Percentiles rank a stretch among this genome's conserved stretches.
phyloP scores from a whole-genome alignment of 2,329 filamentous ascomycete genomes.

The Thelonectria blattea region DNA sequence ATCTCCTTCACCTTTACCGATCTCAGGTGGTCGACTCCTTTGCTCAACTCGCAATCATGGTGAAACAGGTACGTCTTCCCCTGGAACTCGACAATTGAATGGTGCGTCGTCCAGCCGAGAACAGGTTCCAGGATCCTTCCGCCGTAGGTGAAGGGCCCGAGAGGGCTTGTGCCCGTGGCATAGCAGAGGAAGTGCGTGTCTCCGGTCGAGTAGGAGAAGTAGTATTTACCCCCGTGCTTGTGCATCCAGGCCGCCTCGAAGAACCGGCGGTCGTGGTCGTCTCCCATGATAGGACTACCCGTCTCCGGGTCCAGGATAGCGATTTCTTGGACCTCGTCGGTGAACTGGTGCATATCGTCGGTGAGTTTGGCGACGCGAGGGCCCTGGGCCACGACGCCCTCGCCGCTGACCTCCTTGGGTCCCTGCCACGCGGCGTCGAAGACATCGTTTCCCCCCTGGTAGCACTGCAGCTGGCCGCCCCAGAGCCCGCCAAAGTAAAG shows the following conservation, averaged over 20 bases:
- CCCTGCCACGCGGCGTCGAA: constrained; percentile 64
- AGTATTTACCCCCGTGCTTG: constrained; percentile 72
- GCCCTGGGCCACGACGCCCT: constrained; percentile 62
- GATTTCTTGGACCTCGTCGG: constrained; percentile 61
- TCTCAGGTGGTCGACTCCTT: constrained; percentile 72
- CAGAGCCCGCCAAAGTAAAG: constrained; percentile 79
- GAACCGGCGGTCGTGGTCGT: constrained; percentile 77
- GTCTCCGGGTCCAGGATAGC: constrained; percentile 68
- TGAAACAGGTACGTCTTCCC: constrained; percentile 78
- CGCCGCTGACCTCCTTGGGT: constrained; percentile 64
- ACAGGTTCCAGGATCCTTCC: constrained; percentile 78
- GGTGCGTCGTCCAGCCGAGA: constrained; percentile 81
- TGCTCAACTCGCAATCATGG: constrained; percentile 73
- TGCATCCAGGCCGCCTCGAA: constrained; percentile 85
- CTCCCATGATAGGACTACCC: constrained; percentile 63
- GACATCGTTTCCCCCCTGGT: constrained; percentile 57
- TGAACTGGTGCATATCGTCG: constrained; percentile 70
- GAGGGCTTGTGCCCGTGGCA: constrained; percentile 67
- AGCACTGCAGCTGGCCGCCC: constrained; percentile 83
- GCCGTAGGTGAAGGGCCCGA: constrained; percentile 75
- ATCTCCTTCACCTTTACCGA: constrained; percentile 79
- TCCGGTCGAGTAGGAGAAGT: constrained; percentile 80
- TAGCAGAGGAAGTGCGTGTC: constrained; percentile 79
- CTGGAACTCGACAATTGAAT: constrained; percentile 76
- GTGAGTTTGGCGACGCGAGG: constrained; percentile 70